Conservation (phyloP, 768 basidiomycete species). For the Fibroporia radiculosa region DNA sequence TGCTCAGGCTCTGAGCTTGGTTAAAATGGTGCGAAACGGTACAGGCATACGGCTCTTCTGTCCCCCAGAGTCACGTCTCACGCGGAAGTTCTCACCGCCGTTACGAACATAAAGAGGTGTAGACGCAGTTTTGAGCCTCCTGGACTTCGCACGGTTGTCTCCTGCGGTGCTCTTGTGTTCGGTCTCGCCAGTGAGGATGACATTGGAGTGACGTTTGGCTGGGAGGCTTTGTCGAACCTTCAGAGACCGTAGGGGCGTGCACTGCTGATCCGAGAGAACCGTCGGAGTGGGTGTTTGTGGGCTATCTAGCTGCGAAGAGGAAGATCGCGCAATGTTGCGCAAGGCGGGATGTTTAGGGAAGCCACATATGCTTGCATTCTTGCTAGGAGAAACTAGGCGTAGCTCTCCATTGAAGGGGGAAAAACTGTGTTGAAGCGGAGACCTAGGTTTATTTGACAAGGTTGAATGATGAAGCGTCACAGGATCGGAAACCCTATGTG, state of each 20-base stretch:
- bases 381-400: not conserved
- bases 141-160: conserved; percentile 8
- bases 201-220: conserved; percentile 6
- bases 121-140: conserved; percentile 9
- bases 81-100: conserved; percentile 1
- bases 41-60: conserved; percentile 16
- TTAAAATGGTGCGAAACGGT: conserved; percentile 18
- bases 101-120: not conserved
- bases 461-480: not conserved
- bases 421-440: conserved; percentile 8
- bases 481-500: not conserved
- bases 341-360: conserved; percentile 20
- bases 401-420: not conserved
- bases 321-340: conserved; percentile 10
- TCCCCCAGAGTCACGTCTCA: not conserved
- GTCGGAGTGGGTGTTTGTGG: conserved; percentile 9
- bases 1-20: conserved; percentile 15
- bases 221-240: conserved; percentile 14
- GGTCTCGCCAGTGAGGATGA: not conserved
- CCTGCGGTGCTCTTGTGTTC: conserved; percentile 2
- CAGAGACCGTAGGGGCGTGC: conserved; percentile 12
- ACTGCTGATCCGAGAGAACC: conserved; percentile 8
- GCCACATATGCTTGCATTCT: not conserved
- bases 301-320: conserved; percentile 4
- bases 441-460: conserved; percentile 5